Base-by-base conservation (phyloP, 2,329 filamentous ascomycete species). In the Clonostachys byssicola region DNA sequence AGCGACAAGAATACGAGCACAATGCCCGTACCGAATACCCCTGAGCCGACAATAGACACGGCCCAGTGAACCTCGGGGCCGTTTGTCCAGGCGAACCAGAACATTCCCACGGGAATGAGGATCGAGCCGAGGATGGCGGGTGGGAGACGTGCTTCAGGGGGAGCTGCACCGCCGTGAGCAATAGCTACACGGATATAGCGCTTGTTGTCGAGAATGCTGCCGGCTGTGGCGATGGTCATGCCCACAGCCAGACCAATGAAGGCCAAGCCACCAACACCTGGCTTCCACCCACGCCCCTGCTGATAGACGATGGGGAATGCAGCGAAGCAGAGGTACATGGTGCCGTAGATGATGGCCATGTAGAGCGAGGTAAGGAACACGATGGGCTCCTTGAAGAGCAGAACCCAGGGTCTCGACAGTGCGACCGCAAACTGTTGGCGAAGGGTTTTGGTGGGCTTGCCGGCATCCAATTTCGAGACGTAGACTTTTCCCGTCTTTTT, bases 21-120 rank as follows among this genome's bases (percentile, higher is more conserved):
- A 42, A 78, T 61, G 6, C 76, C 82, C 56, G 72, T 60, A 47
- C 84, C 81, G 51, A 85, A 73, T 48, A 76, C 63, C 7, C 64
- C 58, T 3, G 72, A 66, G 20, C 62, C 69, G 6, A 67, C 56
- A 34, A 72, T 67, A 40, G 66, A 64, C 56, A 85, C 77, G 40
- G 77, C 69, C 74, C 75, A 86, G 60, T 83, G 80, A 12, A 86
- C 67, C 5, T 63, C 62, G 0, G 72, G 69, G 16, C 66, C 72
- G 51, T 80, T 81, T 0, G 80, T 84, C 82, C 82, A 86, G 1
- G 81, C 81, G 54, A 85, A 85, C 77, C 77, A 81, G 65, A 86
- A 85, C 16, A 86, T 67, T 4, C 81, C 78, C 35, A 80, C 59
- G 1, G 85, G 84, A 3, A 88, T 65, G 6, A 73, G 56, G 42